Evolutionary conservation across 306 rosid species (phyloP).

Genomic region (Amphicarpaea edgeworthii): DNA sequence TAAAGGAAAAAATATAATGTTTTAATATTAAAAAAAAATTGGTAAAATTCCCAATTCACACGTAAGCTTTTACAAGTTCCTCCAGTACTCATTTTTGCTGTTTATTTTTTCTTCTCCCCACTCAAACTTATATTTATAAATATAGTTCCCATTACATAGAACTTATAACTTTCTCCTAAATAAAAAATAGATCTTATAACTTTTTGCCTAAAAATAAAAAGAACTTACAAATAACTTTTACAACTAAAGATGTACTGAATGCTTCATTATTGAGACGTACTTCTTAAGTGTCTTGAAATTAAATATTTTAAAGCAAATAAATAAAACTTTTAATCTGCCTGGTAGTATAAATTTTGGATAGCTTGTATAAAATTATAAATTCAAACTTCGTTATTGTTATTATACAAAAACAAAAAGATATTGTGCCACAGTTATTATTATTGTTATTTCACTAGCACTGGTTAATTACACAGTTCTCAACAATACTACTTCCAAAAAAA

Average conservation of each 20-base stretch:
- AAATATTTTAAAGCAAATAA: background rate
- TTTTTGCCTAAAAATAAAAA: no score
- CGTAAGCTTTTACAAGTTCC: background rate
- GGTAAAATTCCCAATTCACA: background rate
- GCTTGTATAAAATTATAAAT: no score
- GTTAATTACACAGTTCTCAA: conserved; percentile 9
- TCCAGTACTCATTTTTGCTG: background rate
- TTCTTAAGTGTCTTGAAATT: background rate
- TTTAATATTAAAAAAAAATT: no score
- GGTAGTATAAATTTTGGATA: no score
- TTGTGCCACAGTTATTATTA: no score
- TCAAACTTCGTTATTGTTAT: no score
- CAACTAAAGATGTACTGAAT: background rate
- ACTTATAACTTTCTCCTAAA: no score
- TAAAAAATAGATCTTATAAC: no score
- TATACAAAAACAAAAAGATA: no score
- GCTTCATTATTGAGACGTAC: background rate
- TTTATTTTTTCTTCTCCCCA: background rate
- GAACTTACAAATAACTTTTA: no score
- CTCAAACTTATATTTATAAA: background rate
- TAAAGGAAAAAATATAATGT: no score
- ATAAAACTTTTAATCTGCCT: background rate
- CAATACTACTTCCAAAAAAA: background rate
- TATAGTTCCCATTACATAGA: background rate
- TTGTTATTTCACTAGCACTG: background rate